Conservation (phyloP, 2,329 filamentous ascomycete genomes). For the Ampelomyces quisqualis region DNA sequence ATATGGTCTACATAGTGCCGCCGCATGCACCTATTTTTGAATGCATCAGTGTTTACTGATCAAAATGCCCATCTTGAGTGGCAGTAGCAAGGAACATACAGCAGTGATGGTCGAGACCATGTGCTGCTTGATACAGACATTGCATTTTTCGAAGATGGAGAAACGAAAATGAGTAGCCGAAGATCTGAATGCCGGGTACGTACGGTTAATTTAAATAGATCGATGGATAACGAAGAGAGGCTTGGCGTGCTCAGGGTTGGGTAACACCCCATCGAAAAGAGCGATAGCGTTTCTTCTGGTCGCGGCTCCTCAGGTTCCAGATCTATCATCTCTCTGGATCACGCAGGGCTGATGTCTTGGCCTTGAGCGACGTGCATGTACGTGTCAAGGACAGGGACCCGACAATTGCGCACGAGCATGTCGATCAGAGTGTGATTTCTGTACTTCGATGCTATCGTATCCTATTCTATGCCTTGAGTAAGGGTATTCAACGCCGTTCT, state of each 20-base stretch:
- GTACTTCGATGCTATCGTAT: no score
- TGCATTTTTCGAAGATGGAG: background rate
- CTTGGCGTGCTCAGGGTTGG: constrained; percentile 6
- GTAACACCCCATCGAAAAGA: constrained; percentile 6
- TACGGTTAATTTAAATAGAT: constrained; percentile 20
- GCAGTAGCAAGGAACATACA: no score
- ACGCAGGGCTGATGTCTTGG: background rate
- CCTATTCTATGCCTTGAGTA: no score
- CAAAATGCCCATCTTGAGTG: constrained; percentile 1
- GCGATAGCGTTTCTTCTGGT: constrained; percentile 4
- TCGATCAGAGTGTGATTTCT: no score
- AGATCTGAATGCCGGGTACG: no score
- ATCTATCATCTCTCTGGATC: background rate
- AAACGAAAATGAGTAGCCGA: constrained; percentile 14
- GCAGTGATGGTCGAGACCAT: no score
- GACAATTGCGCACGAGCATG: no score
- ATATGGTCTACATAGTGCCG: constrained; percentile 15
- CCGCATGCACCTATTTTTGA: constrained; percentile 7
- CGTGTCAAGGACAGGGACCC: no score
- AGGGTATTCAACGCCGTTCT: no score
- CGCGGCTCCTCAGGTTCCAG: background rate
- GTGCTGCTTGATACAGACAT: no score
- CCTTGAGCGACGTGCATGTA: no score
- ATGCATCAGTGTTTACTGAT: constrained; percentile 1
- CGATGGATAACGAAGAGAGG: constrained; percentile 3